Evolutionary conservation across 495 filamentous ascomycete genomes (phyloP), one percentile per base, ranked within the genome.

Genomic region (Penicillium mononematosum): DNA sequence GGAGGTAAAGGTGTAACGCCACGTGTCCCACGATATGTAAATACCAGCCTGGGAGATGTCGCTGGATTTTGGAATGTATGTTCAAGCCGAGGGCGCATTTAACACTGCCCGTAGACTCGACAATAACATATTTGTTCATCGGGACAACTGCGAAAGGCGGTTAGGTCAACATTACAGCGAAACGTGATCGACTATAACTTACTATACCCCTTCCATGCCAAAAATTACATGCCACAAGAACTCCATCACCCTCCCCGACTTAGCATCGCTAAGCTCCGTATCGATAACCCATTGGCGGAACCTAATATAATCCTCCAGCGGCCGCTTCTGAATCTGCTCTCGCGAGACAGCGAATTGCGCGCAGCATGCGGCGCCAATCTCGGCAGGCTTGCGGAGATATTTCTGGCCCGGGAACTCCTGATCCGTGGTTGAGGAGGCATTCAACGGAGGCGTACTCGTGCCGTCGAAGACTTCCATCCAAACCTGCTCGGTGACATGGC

Each of bases 211-310:
- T 17, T 71, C 58, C 66, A 68, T 75, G 38, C 76, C 76, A 57
- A 90, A 91, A 31, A 90, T 75, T 55, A 80, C 83, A 66, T 87
- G 85, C 85, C 85, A 91, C 17, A 87, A 63, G 64, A 88, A 90
- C 71, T 90, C 88, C 82, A 85, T 87, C 1, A 88, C 79, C n/a
- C 88, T 77, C 0, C 88, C 88, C 4, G 83, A 82, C 34, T 84
- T 71, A 49, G 80, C 82, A 66, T 91, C 85, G 27, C 72, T 75
- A 49, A 81, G 66, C 20, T 79, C 72, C 11, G 84, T 88, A 20
- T 79, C 72, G 29, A 89, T 64, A 25, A 92, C 62, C 87, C 87
- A 91, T 55, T 89, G 81, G 22, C 86, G 79, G 60, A 83, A 81
- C 60, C 70, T 80, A 36, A 85, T 63, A 65, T 85, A 92, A 45